Evolutionary conservation across 805 yeast species (phyloP).

Genomic region (Kluyveromyces siamensis): DNA sequence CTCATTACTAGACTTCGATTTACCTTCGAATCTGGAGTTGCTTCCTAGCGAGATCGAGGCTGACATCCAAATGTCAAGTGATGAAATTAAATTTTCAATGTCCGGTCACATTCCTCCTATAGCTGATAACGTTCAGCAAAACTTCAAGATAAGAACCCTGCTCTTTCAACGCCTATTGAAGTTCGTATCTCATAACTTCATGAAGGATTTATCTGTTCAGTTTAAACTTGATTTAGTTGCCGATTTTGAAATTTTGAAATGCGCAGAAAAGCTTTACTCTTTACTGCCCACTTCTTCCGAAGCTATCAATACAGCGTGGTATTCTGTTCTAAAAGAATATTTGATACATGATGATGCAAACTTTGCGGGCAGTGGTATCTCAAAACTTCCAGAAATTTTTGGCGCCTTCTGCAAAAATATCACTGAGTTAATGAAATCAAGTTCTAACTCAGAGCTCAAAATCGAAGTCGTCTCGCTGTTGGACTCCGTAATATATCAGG

Average conservation of each 20-base stretch:
- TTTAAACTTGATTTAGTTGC: constrained; percentile 34
- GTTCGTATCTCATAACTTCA: constrained; percentile 40
- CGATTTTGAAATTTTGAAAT: constrained; percentile 36
- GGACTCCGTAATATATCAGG: constrained; percentile 14
- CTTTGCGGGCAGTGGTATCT: not conserved
- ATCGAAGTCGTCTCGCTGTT: not conserved
- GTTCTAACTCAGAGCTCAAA: constrained; percentile 2
- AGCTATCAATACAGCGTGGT: constrained; percentile 4
- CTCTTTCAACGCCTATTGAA: constrained; percentile 37
- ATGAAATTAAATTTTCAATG: constrained; percentile 48
- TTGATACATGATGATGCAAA: not conserved
- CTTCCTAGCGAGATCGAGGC: constrained; percentile 37
- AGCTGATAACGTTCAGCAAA: constrained; percentile 41
- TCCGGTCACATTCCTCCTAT: constrained; percentile 50
- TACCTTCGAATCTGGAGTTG: constrained; percentile 36
- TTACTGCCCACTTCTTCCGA: constrained; percentile 1
- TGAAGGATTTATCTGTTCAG: constrained; percentile 26
- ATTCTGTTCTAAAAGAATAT: not conserved
- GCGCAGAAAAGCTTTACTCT: constrained; percentile 39
- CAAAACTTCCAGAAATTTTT: not conserved
- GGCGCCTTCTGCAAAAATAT: not conserved
- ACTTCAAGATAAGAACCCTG: constrained; percentile 40
- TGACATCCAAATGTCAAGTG: constrained; percentile 42
- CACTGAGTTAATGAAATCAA: constrained; percentile 6
- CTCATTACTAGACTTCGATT: constrained; percentile 43